A percentile compares a stretch with the other conserved stretches of the same genome.
phyloP scores from a whole-genome alignment of 768 basidiomycete genomes.

The Tubosaeta brunneosetosa region DNA sequence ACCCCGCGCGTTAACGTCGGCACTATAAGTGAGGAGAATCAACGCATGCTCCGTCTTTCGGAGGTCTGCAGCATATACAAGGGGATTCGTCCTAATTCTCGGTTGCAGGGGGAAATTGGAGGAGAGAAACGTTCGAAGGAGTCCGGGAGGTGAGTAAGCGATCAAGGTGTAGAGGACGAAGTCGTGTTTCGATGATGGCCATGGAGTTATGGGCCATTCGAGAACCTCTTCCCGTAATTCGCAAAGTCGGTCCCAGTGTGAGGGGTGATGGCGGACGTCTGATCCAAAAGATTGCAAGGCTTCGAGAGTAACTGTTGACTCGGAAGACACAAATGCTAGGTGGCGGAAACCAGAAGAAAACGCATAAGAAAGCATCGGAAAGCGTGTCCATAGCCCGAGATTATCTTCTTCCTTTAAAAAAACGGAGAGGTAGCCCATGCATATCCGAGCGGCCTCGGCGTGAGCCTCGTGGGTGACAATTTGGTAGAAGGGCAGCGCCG shows the following conservation, averaged over 20 bases:
- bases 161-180: background rate
- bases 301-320: background rate
- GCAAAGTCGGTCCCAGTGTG: background rate
- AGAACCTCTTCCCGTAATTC: background rate
- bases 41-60: slow-evolving; percentile 4
- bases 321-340: background rate
- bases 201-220: background rate
- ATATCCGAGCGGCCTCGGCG: background rate
- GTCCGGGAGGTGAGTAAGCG: background rate
- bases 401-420: background rate
- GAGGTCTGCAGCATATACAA: slow-evolving; percentile 7
- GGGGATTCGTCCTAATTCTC: slow-evolving; percentile 6
- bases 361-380: background rate
- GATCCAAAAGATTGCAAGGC: background rate
- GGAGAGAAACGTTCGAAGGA: background rate
- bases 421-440: background rate
- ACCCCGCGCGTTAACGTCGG: background rate
- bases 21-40: background rate
- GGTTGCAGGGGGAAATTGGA: background rate
- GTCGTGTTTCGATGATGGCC: slow-evolving; percentile 4
- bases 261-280: background rate
- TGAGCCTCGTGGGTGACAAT: background rate
- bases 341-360: slow-evolving; percentile 1
- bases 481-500: background rate
- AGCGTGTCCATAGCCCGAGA: background rate